phyloP scores from a whole-genome alignment of 257 asterid genomes.

The Linderniella brevidens region DNA sequence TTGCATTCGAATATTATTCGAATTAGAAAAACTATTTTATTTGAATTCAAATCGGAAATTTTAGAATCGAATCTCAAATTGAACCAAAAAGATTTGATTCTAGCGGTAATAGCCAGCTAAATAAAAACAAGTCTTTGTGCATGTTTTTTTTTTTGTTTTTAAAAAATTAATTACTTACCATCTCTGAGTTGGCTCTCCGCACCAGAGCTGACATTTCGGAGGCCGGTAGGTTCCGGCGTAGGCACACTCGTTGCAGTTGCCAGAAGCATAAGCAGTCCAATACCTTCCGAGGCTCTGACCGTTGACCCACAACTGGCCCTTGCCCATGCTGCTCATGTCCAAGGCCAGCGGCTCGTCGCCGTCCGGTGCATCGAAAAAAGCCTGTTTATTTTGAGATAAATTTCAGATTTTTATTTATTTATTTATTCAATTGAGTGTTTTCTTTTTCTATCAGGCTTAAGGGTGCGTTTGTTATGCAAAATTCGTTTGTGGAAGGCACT shows the following conservation, averaged over 20 bases:
- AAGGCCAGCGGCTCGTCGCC: conserved; percentile 87
- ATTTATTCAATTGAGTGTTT: neutral
- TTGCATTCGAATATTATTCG: too few species aligned
- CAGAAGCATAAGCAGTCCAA: conserved; percentile 67
- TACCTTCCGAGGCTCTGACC: conserved; percentile 87
- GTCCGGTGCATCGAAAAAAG: conserved; percentile 62
- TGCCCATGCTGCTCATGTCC: conserved; percentile 93
- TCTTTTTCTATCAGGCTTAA: too few species aligned
- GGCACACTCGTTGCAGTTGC: conserved; percentile 51
- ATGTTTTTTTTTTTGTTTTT: too few species aligned
- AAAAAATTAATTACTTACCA: conserved; percentile 26
- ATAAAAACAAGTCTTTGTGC: too few species aligned
- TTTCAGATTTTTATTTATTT: too few species aligned
- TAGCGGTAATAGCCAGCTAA: too few species aligned
- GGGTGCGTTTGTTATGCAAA: too few species aligned
- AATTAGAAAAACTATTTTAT: too few species aligned
- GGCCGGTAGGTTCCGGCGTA: conserved; percentile 58
- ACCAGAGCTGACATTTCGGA: conserved; percentile 61
- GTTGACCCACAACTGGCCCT: conserved; percentile 92
- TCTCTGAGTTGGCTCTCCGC: conserved; percentile 88
- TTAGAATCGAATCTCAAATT: too few species aligned
- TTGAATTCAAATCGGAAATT: too few species aligned
- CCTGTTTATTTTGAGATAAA: conserved; percentile 23
- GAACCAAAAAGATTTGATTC: too few species aligned
- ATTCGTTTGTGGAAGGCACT: too few species aligned